Conservation (phyloP, 2,329 filamentous ascomycete genomes). For the Penicillium sp. region DNA sequence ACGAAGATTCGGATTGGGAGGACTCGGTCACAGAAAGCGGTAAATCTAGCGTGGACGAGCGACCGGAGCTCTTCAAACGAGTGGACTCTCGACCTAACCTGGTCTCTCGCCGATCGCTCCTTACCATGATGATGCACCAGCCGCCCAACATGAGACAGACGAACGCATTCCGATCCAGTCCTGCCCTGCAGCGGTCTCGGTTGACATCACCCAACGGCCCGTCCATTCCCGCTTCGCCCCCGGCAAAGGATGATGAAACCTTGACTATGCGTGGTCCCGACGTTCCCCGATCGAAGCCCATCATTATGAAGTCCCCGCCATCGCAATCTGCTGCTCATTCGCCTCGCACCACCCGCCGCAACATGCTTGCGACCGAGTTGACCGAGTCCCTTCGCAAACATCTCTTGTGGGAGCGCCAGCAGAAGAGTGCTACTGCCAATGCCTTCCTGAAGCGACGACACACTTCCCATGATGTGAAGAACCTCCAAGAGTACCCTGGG, state of each 20-base stretch:
- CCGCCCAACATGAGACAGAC: slow-evolving; percentile 68
- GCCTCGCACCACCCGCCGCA: slow-evolving; percentile 84
- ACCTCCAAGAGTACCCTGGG: slow-evolving; percentile 79
- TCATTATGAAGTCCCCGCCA: slow-evolving; percentile 70
- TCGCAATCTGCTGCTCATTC: slow-evolving; percentile 76
- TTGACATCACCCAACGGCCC: slow-evolving; percentile 69
- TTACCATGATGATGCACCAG: slow-evolving; percentile 86
- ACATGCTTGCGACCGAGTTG: slow-evolving; percentile 94
- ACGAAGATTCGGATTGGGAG: slow-evolving; percentile 63
- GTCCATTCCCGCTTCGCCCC: slow-evolving; percentile 61
- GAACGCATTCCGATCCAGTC: slow-evolving; percentile 53
- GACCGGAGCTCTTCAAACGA: slow-evolving; percentile 75
- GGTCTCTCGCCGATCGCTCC: slow-evolving; percentile 79
- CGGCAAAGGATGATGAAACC: slow-evolving; percentile 60
- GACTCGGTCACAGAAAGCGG: slow-evolving; percentile 77
- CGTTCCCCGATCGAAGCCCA: slow-evolving; percentile 75
- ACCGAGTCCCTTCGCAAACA: slow-evolving; percentile 90
- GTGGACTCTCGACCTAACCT: slow-evolving; percentile 86
- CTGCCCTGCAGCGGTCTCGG: slow-evolving; percentile 52
- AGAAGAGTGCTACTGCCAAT: slow-evolving; percentile 86
- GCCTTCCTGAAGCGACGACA: slow-evolving; percentile 87
- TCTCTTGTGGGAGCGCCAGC: slow-evolving; percentile 91
- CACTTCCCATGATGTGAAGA: slow-evolving; percentile 86
- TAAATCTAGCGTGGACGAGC: slow-evolving; percentile 76
- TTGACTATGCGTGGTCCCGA: slow-evolving; percentile 63